Conservation (phyloP, 2,329 filamentous ascomycete genomes). For the Aspergillus sp. region DNA sequence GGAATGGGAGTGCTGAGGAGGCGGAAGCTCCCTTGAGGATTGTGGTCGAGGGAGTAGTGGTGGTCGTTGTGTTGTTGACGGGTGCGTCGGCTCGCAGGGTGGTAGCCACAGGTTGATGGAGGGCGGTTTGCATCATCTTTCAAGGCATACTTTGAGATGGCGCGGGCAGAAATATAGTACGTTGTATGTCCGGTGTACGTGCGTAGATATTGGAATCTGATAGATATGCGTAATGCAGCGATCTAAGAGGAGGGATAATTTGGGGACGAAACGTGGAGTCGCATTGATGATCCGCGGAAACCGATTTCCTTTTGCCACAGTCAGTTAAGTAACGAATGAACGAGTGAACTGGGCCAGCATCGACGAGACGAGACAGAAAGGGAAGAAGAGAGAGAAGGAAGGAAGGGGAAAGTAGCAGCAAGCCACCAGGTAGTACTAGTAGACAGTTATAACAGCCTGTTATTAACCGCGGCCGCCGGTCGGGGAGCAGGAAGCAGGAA, state of each 20-base stretch:
- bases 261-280: slow-evolving; percentile 14
- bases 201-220: background rate
- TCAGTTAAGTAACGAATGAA: background rate
- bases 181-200: background rate
- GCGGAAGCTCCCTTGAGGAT: slow-evolving; percentile 26
- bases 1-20: slow-evolving; percentile 19
- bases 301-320: slow-evolving; percentile 8
- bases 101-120: slow-evolving; percentile 39
- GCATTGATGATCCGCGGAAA: slow-evolving; percentile 22
- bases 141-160: slow-evolving; percentile 31
- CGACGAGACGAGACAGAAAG: background rate
- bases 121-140: slow-evolving; percentile 32
- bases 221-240: slow-evolving; percentile 1
- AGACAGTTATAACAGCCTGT: background rate
- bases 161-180: background rate
- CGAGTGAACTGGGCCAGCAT: background rate
- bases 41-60: slow-evolving; percentile 28
- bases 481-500: background rate
- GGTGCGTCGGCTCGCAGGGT: slow-evolving; percentile 33
- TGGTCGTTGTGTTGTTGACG: slow-evolving; percentile 25
- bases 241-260: slow-evolving; percentile 15
- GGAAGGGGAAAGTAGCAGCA: background rate
- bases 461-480: background rate
- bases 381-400: background rate
- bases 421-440: background rate